Base-by-base conservation (phyloP, 208 protist genomes). In the Leishmania tropica region DNA sequence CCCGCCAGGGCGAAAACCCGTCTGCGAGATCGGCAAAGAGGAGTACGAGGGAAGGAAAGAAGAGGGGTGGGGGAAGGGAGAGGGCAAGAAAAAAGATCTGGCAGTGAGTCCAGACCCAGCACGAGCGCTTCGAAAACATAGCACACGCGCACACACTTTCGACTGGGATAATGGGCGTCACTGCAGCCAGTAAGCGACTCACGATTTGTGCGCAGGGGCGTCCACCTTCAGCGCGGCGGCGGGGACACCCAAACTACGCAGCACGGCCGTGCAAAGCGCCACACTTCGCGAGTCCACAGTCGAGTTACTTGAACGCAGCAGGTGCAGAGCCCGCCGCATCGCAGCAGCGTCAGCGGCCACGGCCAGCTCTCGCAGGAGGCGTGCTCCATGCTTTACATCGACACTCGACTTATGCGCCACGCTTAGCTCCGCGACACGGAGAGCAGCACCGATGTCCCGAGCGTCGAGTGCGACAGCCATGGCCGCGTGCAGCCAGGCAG, bases 381-480 rank as follows among this genome's bases (percentile, higher is more conserved):
- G 88, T n/a, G 76, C 74, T 35, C 91, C 87, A 42, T 94, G 86
- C 78, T 87, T 91, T 21, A 84, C 85, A n/a, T 92, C 90, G 19
- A 96, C 83, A 17, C 78, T 42, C n/a, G 76, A 47, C 60, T 78
- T 45, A 42, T 82, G 83, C 24, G 71, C 31, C n/a, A 84, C 80
- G 75, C 92, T 81, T 68, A 89, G 74, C n/a, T 91, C 90, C 17
- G 85, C 81, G 40, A 95, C 81, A 3, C 58, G 35, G 67, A 95
- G 80, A 31, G 92, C 90, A 13, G 86, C 70, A 10, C 68, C 84
- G 48, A 89, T 74, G 79, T 95, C 91, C 6, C 87, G 87, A 15
- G 92, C 91, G 51, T 79, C 81, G 45, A 96, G 82, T 17, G 92
- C 86, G 24, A 95, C 64, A 40, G 89, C 79, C 80, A 96, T 88